phyloP scores from a whole-genome alignment of 805 yeast species.

The Wickerhamiella dianesei region DNA sequence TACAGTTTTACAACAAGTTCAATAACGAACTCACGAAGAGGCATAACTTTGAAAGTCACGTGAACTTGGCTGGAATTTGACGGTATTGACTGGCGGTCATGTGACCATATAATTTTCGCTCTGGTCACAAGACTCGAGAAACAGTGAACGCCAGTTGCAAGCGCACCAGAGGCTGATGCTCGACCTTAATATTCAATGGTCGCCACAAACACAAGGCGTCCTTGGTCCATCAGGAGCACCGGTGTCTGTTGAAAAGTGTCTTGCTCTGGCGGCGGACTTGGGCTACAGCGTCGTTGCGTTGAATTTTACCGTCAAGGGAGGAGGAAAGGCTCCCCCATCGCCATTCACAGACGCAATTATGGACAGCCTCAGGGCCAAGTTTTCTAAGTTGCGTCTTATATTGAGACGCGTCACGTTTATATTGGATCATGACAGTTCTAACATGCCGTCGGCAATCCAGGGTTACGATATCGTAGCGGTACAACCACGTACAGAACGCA shows the following conservation, averaged over 20 bases:
- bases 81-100: neutral
- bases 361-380: slow-evolving; percentile 24
- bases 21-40: too few species aligned
- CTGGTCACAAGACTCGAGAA: neutral
- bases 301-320: slow-evolving; percentile 34
- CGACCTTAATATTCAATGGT: slow-evolving; percentile 29
- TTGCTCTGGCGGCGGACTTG: slow-evolving; percentile 20
- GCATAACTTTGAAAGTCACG: too few species aligned
- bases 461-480: slow-evolving; percentile 71
- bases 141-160: too few species aligned
- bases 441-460: slow-evolving; percentile 10
- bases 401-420: slow-evolving; percentile 64
- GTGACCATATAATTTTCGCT: neutral
- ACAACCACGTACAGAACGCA: slow-evolving; percentile 66
- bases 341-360: slow-evolving; percentile 19
- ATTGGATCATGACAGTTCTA: slow-evolving; percentile 39
- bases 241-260: slow-evolving; percentile 13
- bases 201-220: slow-evolving; percentile 7
- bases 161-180: too few species aligned
- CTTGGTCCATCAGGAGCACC: slow-evolving; percentile 5
- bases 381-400: slow-evolving; percentile 31
- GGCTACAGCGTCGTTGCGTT: slow-evolving; percentile 72
- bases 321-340: slow-evolving; percentile 11
- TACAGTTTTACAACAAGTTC: too few species aligned
- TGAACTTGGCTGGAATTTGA: neutral